phyloP scores from a whole-genome alignment of 768 basidiomycete genomes.

The Xanthoconium stramineum region DNA sequence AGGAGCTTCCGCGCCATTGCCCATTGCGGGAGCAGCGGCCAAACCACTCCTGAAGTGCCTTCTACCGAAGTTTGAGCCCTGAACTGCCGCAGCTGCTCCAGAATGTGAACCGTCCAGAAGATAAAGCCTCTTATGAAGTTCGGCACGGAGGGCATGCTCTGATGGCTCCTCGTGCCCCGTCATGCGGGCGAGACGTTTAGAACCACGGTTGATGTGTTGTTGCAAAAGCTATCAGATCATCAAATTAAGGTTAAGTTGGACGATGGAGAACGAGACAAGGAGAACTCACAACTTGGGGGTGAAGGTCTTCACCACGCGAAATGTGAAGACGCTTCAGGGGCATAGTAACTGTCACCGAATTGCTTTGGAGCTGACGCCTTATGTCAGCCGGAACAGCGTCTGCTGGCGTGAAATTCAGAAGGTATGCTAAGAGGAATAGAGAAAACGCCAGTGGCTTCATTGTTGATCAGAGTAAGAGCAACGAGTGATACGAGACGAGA shows the following conservation, averaged over 20 bases:
- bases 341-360: conserved; percentile 37
- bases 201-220: conserved; percentile 65
- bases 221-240: conserved; percentile 49
- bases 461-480: conserved; percentile 6
- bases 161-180: conserved; percentile 54
- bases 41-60: conserved; percentile 9
- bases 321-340: conserved; percentile 39
- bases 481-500: background rate
- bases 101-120: conserved; percentile 30
- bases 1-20: background rate
- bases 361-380: conserved; percentile 10
- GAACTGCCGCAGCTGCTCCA: background rate
- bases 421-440: conserved; percentile 51
- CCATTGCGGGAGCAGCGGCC: conserved; percentile 1
- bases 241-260: background rate
- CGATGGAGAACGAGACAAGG: background rate
- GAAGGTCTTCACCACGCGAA: conserved; percentile 29
- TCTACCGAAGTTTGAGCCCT: conserved; percentile 6
- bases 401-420: conserved; percentile 43
- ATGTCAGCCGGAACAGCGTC: conserved; percentile 19
- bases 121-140: conserved; percentile 42
- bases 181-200: conserved; percentile 67
- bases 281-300: conserved; percentile 43
- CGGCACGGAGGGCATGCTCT: conserved; percentile 42
- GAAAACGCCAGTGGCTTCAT: conserved; percentile 54